Base-by-base conservation (phyloP, 768 basidiomycete genomes). In the Agrocybe pediades region DNA sequence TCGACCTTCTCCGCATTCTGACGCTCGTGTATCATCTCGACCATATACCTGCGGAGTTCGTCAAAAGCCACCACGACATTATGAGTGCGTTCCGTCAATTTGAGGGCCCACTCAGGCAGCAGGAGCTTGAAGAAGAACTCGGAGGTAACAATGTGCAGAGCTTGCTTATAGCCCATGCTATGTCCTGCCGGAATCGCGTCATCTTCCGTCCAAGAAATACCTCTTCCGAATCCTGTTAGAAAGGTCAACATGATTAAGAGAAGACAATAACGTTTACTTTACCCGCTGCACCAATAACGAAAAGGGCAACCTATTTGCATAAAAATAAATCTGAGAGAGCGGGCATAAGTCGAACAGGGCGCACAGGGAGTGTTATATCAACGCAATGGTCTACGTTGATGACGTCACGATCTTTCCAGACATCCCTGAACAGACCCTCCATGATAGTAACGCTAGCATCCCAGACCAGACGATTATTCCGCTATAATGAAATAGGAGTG, bases 221-320 rank as follows among this genome's bases (percentile, higher is more conserved):
- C 66, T 27, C 74, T 73, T 2, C 84, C 83, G 58, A 85, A 86
- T 5, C 82, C 77, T 81, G n/a, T 11, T 49, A 17, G 23, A 29
- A 49, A 29, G n/a, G n/a, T n/a, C n/a, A n/a, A n/a, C n/a, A 20
- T 8, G 20, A 9, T 11, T 25, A 13, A 24, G 23, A 9, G 9
- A 17, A 8, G 25, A 3, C 17, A 11, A 15, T 24, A 29, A 36
- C n/a, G 16, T 36, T 26, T 15, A 46, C 2, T 17, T 41, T 55
- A 78, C 79, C 83, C 55, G 84, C 83, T 2, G 73, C 74, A 24
- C 82, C 74, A 50, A 85, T 81, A 26, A 83, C 76, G 47, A 81
- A 78, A 2, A 85, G 74, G 0, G 83, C 78, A 36, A 84, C 75
- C 84, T 84, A 39, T n/a, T n/a, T n/a, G n/a, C n/a, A 7, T 16